Evolutionary conservation across 2,329 filamentous ascomycete species (phyloP), one percentile per base, ranked within the genome.

Genomic region (Cladophialophora yegresii): DNA sequence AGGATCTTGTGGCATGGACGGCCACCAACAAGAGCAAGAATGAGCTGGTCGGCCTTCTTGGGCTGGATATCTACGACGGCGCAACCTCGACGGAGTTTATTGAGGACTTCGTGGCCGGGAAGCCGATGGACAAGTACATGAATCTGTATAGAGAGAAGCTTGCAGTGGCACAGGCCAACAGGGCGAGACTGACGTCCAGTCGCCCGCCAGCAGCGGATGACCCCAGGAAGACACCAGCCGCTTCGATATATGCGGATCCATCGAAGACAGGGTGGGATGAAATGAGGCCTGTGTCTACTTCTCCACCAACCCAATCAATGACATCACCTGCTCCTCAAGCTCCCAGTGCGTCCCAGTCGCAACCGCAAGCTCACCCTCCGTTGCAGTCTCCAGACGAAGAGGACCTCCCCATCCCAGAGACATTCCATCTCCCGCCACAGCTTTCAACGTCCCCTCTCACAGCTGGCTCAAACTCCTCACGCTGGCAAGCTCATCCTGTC

Each of bases 81-180:
- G 20, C 47, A 16, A 61, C 54, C 5, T 63, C 60, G 47, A 54
- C 56, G 1, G 61, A 66, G 54, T 68, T 66, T 16, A 59, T 62
- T n/a, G 61, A 58, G 22, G 63, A 66, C 36, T 66, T 61, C 58
- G 58, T 66, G 4, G 61, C 63, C 5, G 61, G 61, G 1, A 68
- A 62, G 26, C 58, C 63, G 0, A 33, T 68, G 57, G 63, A 68
- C 58, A 68, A 68, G 50, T 64, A 66, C 13, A 50, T 68, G 7
- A 56, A 68, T 22, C 20, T 53, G 51, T 58, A 58, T 43, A 62
- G 56, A 43, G 32, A 43, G 23, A 60, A 59, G 32, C 49, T 47
- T n/a, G 32, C 63, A 23, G 36, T 12, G n/a, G 26, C 47, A 40
- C 54, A 51, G n/a, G 28, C 47, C 58, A 47, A n/a, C 28, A 28